These are phyloP conservation scores for Gynandropsis gynandra DNA, from an alignment of 345 rosid genomes.

Conservation along the genomic window DNA sequence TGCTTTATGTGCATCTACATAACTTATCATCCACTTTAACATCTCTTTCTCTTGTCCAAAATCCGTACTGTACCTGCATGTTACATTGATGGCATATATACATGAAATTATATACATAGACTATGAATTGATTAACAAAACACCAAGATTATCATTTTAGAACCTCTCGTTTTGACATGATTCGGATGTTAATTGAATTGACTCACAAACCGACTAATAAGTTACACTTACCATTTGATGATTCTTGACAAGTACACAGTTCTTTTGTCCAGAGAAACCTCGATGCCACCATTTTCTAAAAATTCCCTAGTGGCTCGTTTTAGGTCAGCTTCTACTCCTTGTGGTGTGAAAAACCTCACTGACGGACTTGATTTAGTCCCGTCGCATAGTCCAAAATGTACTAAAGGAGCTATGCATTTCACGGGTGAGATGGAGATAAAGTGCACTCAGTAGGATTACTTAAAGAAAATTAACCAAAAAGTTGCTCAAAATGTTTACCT, in stretches of 20 bases:
- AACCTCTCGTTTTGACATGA: too few relatives aligned
- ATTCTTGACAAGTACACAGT: slow-evolving; percentile 52
- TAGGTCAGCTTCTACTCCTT: slow-evolving; percentile 61
- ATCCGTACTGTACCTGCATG: slow-evolving; percentile 62
- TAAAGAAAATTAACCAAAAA: too few relatives aligned
- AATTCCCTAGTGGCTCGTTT: slow-evolving; percentile 62
- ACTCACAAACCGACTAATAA: too few relatives aligned
- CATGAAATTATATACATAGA: background rate
- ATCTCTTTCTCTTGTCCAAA: slow-evolving; percentile 64
- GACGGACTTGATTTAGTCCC: slow-evolving; percentile 79
- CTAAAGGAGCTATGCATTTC: slow-evolving; percentile 53
- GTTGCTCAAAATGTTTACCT: slow-evolving; percentile 52
- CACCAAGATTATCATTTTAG: too few relatives aligned
- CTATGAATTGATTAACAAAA: too few relatives aligned
- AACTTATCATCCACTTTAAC: slow-evolving; percentile 60
- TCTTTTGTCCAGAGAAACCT: slow-evolving; percentile 53
- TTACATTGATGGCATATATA: slow-evolving; percentile 4
- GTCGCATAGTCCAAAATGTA: slow-evolving; percentile 80
- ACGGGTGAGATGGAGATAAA: background rate
- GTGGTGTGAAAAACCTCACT: slow-evolving; percentile 65
- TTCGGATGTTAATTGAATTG: too few relatives aligned
- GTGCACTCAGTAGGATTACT: background rate
- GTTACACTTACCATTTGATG: slow-evolving; percentile 73
- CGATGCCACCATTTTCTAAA: slow-evolving; percentile 58
- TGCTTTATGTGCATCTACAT: slow-evolving; percentile 59